Evolutionary conservation across 1,284 basidiomycete genomes (phyloP).

Genomic region (Takashimella tepidaria): DNA sequence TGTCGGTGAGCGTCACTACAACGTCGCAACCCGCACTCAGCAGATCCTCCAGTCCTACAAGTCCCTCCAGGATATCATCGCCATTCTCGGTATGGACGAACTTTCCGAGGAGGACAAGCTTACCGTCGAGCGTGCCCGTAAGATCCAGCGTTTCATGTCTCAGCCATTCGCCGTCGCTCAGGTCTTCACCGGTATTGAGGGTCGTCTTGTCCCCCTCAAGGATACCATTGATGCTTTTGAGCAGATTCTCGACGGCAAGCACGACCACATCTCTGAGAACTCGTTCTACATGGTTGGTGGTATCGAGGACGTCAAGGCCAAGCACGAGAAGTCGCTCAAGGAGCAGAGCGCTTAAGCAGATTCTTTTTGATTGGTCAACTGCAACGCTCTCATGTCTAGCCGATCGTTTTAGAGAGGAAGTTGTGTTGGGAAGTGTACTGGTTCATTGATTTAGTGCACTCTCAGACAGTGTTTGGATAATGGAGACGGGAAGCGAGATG

Average conservation of each 20-base stretch:
- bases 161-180: slow-evolving; percentile 96
- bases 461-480: too few relatives aligned
- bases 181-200: slow-evolving; percentile 99
- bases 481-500: too few relatives aligned
- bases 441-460: too few relatives aligned
- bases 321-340: slow-evolving; percentile 94
- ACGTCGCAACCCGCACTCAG: slow-evolving; percentile 90
- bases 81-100: slow-evolving; percentile 92
- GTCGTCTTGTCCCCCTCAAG: slow-evolving; percentile 88
- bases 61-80: slow-evolving; percentile 78
- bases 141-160: slow-evolving; percentile 93
- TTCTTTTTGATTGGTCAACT: neutral
- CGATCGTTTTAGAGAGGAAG: too few relatives aligned
- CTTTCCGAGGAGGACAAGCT: slow-evolving; percentile 99
- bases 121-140: slow-evolving; percentile 69
- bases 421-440: too few relatives aligned
- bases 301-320: slow-evolving; percentile 90
- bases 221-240: slow-evolving; percentile 90
- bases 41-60: slow-evolving; percentile 99
- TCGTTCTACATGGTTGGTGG: slow-evolving; percentile 71
- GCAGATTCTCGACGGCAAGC: slow-evolving; percentile 86
- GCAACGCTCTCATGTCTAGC: too few relatives aligned
- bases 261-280: slow-evolving; percentile 86
- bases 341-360: slow-evolving; percentile 58
- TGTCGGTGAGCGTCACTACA: slow-evolving; percentile 87